Percentiles rank a stretch among this genome's conserved stretches.
Conservation (phyloP, 163 green algal species). For the Prototheca wickerhamii region DNA sequence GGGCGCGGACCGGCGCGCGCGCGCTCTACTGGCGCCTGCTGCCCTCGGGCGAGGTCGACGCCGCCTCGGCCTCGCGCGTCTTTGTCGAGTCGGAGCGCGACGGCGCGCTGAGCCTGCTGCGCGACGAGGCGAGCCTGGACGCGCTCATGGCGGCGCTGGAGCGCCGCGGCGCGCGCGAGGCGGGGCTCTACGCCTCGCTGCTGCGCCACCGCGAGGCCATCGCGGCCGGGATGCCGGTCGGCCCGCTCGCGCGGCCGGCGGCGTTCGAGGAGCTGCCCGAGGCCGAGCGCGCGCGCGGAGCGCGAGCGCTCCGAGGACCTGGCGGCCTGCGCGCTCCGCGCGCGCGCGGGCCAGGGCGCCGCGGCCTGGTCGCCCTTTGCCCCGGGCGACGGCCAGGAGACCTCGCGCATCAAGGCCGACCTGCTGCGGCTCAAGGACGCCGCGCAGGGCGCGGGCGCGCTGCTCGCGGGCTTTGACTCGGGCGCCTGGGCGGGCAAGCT, state of each 20-base stretch:
- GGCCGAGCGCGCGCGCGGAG: neutral
- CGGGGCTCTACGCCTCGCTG: constrained; percentile 38
- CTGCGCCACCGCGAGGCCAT: constrained; percentile 23
- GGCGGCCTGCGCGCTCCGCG: neutral
- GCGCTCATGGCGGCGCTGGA: constrained; percentile 46
- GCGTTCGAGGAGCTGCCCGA: neutral
- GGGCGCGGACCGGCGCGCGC: constrained; percentile 64
- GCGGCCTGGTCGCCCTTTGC: neutral
- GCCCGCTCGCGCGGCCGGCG: constrained; percentile 7
- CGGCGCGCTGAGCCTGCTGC: constrained; percentile 38
- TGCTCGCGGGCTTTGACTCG: constrained; percentile 13
- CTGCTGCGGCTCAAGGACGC: constrained; percentile 29
- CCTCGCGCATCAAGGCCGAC: constrained; percentile 16
- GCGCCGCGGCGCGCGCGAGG: constrained; percentile 42
- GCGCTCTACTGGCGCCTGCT: constrained; percentile 69
- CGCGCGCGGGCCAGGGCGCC: neutral
- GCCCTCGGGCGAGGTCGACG: constrained; percentile 1
- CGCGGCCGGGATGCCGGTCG: constrained; percentile 37
- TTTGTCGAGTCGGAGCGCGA: constrained; percentile 41
- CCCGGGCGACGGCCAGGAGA: neutral
- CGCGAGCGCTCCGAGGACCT: neutral
- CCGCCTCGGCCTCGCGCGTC: constrained; percentile 27
- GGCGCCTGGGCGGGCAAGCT: constrained; percentile 24
- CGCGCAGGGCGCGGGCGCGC: constrained; percentile 22
- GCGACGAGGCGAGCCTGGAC: constrained; percentile 20